Base-by-base conservation (phyloP, 164 flowering plant genomes). In the Tetrastigma voinierianum region DNA sequence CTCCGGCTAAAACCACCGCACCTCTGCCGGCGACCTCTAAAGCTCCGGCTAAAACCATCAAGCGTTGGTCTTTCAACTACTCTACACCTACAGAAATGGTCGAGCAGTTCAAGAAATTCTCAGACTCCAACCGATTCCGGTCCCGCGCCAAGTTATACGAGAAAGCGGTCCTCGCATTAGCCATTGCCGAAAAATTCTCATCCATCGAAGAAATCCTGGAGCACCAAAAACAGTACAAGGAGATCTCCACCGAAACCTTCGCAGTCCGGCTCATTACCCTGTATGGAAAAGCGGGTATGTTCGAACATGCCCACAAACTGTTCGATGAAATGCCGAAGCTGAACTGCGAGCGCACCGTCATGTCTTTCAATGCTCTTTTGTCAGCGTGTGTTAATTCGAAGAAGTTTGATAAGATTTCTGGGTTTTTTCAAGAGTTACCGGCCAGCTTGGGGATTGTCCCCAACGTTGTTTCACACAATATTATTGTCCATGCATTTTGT, bases 251-350 rank as follows among this genome's bases (percentile, higher is more conserved):
- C 9, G 83, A 80, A 47, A 71, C 69, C 13, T 82, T 77, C 61
- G 51, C 69, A 15, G 48, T 71, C 51, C 70, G 78, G 11, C 67
- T 72, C 12, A 70, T 80, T 3, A 4, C 64, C n/a, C 72, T 82
- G 3, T 82, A 81, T 46, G 86, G 84, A 0, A 59, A 70, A 60
- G 44, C 82, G 6, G 75, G 76, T 9, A 81, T 84, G 86, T 79
- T 77, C 40, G 74, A 81, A 1, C 70, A 80, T 25, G 90, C 90
- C n/a, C 64, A 46, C 65, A 73, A 84, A 19, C 16, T 78, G 81
- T 84, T 84, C 67, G 89, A 84, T 18, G 82, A 86, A 83, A 67
- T 86, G 84, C 83, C 88, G 3, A 65, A 72, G 8, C 61, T 69
- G 10, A 77, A 78, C 4, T 80, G 84, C 65, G 54, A 61, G 16